Conservation (phyloP, 331 rosid species). For the Quercus phellos region DNA sequence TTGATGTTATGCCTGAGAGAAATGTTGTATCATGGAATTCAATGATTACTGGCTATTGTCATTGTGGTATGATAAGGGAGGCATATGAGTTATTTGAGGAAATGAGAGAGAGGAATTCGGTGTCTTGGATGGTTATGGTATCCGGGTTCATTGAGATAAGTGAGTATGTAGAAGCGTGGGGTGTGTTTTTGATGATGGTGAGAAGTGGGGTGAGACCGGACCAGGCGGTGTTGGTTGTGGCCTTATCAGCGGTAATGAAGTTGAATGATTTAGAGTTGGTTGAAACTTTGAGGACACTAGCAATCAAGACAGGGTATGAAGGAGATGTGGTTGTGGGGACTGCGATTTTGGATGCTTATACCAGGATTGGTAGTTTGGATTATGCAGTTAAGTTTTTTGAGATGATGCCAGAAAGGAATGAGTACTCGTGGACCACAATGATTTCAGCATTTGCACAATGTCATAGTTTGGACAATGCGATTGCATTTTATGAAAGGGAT, state of each 20-base stretch:
- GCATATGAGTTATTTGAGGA: conserved; percentile 27
- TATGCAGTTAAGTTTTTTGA: conserved; percentile 9
- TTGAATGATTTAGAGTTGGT: conserved; percentile 18
- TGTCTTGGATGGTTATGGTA: conserved; percentile 32
- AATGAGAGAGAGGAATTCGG: conserved; percentile 20
- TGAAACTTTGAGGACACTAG: conserved; percentile 26
- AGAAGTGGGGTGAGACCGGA: conserved; percentile 23
- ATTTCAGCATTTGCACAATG: conserved; percentile 28
- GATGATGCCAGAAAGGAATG: conserved; percentile 29
- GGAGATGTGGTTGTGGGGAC: conserved; percentile 31
- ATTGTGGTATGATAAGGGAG: conserved; percentile 13
- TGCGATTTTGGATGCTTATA: conserved; percentile 26
- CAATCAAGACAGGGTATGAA: conserved; percentile 12
- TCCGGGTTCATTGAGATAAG: conserved; percentile 24
- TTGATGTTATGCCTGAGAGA: no score
- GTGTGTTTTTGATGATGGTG: conserved; percentile 17
- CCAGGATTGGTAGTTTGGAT: conserved; percentile 27
- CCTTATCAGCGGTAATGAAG: conserved; percentile 22
- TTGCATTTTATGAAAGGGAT: conserved; percentile 29
- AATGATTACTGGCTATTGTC: conserved; percentile 34
- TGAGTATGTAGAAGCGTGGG: conserved; percentile 18
- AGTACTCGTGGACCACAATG: conserved; percentile 29
- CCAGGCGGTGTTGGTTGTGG: conserved; percentile 23
- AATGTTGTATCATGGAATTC: conserved; percentile 28
- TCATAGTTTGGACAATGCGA: conserved; percentile 20